These are phyloP conservation scores for Ailanthus altissimus DNA, from an alignment of 345 rosid genomes.

Conservation along the genomic window DNA sequence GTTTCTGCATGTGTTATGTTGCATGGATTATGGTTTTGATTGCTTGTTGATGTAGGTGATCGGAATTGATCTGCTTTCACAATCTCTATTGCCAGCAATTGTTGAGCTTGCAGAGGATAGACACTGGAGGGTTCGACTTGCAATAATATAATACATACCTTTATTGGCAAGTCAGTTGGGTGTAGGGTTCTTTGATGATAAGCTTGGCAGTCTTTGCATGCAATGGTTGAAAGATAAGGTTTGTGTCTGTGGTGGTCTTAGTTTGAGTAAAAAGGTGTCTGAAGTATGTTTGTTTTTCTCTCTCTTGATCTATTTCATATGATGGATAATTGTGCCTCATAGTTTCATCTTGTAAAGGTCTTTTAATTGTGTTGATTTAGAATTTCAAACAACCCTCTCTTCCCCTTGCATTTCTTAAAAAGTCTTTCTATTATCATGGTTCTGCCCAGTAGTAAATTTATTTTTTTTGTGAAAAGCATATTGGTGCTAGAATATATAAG, in stretches of 20 bases:
- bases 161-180: conserved; percentile 72
- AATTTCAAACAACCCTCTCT: no score
- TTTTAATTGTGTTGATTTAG: background rate
- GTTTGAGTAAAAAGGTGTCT: background rate
- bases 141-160: conserved; percentile 64
- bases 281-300: background rate
- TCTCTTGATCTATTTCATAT: background rate
- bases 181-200: conserved; percentile 78
- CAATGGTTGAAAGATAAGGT: conserved; percentile 92
- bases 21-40: background rate
- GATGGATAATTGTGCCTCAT: background rate
- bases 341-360: background rate
- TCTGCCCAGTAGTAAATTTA: no score
- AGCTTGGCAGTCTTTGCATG: conserved; percentile 85
- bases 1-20: background rate
- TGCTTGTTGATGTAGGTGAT: conserved; percentile 43
- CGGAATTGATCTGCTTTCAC: conserved; percentile 66
- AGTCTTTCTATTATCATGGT: no score
- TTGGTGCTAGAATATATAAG: no score
- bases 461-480: no score
- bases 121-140: conserved; percentile 71
- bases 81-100: conserved; percentile 60
- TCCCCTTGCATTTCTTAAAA: no score
- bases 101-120: conserved; percentile 71
- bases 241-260: conserved; percentile 6